Evolutionary conservation across 2,329 filamentous ascomycete genomes (phyloP), one percentile per base, ranked within the genome.

Genomic region (Monosporascus ibericus): DNA sequence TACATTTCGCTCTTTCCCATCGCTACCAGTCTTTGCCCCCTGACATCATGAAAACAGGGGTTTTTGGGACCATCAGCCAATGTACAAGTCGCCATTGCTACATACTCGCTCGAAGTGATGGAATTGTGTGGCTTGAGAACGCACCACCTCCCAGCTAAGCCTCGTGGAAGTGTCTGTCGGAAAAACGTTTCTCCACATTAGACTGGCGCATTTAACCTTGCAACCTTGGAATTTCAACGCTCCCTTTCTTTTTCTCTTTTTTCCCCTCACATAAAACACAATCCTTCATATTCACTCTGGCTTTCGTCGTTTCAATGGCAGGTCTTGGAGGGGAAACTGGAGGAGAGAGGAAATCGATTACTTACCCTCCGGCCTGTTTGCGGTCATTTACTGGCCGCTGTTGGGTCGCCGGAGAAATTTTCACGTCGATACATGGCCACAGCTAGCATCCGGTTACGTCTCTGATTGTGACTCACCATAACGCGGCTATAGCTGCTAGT

Each of bases 221-320:
- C 18, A 20, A 15, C 18, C 11, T 3, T 20, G 18, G 20, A 20
- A 24, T 42, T 24, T 20, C 30, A 34, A 34, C 27, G 1, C 44
- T 52, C 51, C 39, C 39, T 52, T 52, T 55, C 49, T 52, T 56
- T 52, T 60, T 56, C 53, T 60, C 59, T 59, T 67, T 60, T 60
- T 63, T 66, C 62, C 58, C 70, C 65, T 73, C 72, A n/a, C 65
- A 65, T 67, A 39, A 44, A 39, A 42, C 48, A 62, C 58, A 70
- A 74, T 74, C 74, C 75, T 77, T 72, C 80, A 78, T 83, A 85
- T 85, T 84, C 82, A 85, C 81, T 85, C 81, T 82, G 77, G 75
- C 75, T 80, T 78, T 74, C 68, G 74, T 73, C 67, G 11, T 60
- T 68, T 70, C 78, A 73, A 76, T 82, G 79, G 74, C 75, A 77